Conservation (phyloP, 192 early-diverging fungal genomes). For the Globomyces pollinis-pini region DNA sequence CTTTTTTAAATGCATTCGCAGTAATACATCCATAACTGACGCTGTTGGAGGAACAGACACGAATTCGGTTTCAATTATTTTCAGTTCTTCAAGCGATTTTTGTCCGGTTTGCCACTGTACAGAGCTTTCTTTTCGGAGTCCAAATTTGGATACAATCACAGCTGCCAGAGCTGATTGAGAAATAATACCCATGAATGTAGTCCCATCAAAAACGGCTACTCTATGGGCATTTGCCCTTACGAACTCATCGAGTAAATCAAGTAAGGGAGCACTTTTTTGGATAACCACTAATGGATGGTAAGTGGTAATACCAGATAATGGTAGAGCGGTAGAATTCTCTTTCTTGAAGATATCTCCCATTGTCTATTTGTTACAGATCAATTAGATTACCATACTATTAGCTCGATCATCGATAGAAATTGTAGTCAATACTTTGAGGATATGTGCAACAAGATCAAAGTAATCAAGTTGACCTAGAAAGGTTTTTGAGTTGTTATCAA, state of each 20-base stretch:
- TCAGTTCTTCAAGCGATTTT: conserved; percentile 29
- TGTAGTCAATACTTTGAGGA: conserved; percentile 40
- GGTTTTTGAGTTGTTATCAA: conserved; percentile 26
- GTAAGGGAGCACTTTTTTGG: conserved; percentile 16
- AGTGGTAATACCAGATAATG: conserved; percentile 37
- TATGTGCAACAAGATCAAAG: conserved; percentile 41
- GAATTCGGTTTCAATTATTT: conserved; percentile 29
- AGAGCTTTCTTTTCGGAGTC: conserved; percentile 4
- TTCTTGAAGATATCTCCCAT: conserved; percentile 16
- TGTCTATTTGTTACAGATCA: conserved; percentile 30
- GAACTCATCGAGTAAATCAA: conserved; percentile 33
- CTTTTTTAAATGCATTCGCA: conserved; percentile 38
- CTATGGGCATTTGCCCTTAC: conserved; percentile 24
- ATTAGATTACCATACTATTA: no score
- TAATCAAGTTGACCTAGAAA: conserved; percentile 49
- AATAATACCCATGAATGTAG: conserved; percentile 36
- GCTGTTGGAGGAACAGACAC: conserved; percentile 23
- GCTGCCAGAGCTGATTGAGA: conserved; percentile 29
- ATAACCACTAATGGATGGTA: conserved; percentile 37
- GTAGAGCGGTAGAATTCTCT: conserved; percentile 24
- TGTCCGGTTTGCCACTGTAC: conserved; percentile 24
- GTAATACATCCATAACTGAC: conserved; percentile 40
- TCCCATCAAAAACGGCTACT: conserved; percentile 33
- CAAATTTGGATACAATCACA: conserved; percentile 33
- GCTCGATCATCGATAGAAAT: conserved; percentile 17